A percentile compares a stretch with the other conserved stretches of the same genome.
Conservation (phyloP, 129 eudicot species). For the Cynara cardunculus region DNA sequence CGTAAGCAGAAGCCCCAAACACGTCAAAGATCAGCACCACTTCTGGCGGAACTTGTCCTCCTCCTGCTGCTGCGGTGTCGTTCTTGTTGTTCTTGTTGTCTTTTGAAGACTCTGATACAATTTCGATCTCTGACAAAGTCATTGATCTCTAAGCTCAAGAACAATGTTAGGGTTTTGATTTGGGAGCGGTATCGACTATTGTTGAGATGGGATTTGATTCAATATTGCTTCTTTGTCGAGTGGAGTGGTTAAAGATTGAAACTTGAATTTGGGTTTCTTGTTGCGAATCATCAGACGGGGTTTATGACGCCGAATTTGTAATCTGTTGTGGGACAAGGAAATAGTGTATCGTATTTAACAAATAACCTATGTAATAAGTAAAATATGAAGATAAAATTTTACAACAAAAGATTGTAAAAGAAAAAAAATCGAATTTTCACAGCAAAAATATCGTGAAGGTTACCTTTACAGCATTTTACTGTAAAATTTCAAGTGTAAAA, state of each 20-base stretch:
- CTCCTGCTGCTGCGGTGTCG: neutral
- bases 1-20: conserved; percentile 73
- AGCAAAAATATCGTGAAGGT: no score
- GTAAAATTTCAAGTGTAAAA: no score
- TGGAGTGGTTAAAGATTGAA: conserved; percentile 10
- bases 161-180: conserved; percentile 12
- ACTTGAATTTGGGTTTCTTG: conserved; percentile 10
- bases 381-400: no score
- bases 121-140: conserved; percentile 83
- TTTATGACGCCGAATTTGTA: neutral
- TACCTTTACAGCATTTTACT: no score
- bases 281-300: neutral
- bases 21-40: conserved; percentile 47
- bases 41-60: conserved; percentile 26
- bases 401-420: no score
- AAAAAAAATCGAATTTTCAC: no score
- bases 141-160: conserved; percentile 17
- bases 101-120: conserved; percentile 56
- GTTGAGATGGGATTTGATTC: neutral
- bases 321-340: neutral
- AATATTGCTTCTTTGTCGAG: neutral
- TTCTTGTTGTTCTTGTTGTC: conserved; percentile 19
- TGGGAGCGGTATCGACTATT: neutral
- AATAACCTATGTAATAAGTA: no score
- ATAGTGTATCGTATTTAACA: neutral